Evolutionary conservation across 176 grass and related monocot genomes (phyloP).

Genomic region (Carex kokanica): DNA sequence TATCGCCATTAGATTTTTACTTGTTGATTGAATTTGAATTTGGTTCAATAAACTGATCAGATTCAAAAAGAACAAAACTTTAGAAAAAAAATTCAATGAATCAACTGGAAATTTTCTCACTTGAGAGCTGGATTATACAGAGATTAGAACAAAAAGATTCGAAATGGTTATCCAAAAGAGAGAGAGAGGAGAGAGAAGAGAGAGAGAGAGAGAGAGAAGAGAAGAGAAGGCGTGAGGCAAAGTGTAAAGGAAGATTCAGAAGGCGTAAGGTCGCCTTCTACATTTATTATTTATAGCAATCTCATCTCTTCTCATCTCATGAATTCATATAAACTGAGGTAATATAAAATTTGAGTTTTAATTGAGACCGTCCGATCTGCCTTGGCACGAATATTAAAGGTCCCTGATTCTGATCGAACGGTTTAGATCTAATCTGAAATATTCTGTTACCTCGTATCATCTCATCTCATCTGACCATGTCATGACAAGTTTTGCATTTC

Average conservation of each 20-base stretch:
- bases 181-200: no score
- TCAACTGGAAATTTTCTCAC: not conserved
- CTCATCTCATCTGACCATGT: no score
- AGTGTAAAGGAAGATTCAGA: no score
- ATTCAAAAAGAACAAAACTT: not conserved
- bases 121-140: not conserved
- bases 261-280: not conserved
- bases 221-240: not conserved
- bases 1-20: constrained; percentile 30
- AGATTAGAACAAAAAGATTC: not conserved
- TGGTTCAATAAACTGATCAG: not conserved
- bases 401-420: no score
- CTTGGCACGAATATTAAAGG: no score
- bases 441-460: no score
- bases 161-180: not conserved
- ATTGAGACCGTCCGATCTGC: no score
- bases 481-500: no score
- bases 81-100: not conserved
- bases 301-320: not conserved
- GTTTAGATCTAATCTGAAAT: no score
- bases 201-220: no score
- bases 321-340: not conserved
- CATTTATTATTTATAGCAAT: not conserved
- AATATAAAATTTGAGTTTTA: not conserved
- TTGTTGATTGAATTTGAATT: not conserved